Evolutionary conservation across 495 filamentous ascomycete species (phyloP).

Genomic region (Usnea hakonensis): DNA sequence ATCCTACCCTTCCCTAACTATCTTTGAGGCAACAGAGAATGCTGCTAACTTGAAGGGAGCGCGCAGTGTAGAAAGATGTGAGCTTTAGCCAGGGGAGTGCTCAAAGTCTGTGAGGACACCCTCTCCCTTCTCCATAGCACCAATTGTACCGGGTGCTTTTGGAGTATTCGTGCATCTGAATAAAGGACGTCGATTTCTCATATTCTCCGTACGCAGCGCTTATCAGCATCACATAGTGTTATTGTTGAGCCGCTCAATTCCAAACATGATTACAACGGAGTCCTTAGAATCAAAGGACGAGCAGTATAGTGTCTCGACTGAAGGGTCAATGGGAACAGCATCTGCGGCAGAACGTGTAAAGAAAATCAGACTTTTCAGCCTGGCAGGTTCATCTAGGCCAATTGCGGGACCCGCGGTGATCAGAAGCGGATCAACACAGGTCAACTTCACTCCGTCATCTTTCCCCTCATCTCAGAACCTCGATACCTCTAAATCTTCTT

Average conservation of each 20-base stretch:
- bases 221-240: not conserved
- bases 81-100: not conserved
- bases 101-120: not conserved
- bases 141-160: not conserved
- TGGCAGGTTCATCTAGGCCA: not conserved
- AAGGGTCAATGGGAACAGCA: not conserved
- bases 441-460: not conserved
- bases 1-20: not conserved
- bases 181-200: not conserved
- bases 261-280: not conserved
- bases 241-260: not conserved
- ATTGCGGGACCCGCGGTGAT: not conserved
- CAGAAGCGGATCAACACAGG: not conserved
- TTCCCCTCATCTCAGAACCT: not conserved
- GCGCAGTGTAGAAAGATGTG: not conserved
- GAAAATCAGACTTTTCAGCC: slow-evolving; percentile 1
- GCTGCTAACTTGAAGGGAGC: not conserved
- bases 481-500: not conserved
- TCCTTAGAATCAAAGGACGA: not conserved
- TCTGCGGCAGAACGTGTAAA: not conserved
- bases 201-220: not conserved
- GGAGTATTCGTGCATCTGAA: not conserved
- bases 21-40: not conserved
- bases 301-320: not conserved
- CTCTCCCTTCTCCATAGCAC: not conserved